Base-by-base conservation (phyloP, 345 rosid genomes). In the Citropsis articulata region DNA sequence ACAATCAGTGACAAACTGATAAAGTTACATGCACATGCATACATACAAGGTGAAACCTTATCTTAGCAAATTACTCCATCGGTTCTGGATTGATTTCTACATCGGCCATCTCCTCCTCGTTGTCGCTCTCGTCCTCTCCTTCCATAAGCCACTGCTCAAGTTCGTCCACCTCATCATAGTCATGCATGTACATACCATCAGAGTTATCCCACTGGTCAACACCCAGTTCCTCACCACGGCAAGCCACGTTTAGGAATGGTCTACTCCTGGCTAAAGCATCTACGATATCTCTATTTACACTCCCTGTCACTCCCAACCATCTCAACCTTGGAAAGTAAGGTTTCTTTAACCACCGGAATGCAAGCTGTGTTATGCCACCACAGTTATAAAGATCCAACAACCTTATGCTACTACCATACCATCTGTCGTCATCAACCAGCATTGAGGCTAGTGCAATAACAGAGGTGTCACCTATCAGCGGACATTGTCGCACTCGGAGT, bases 381-480 rank as follows among this genome's bases (percentile, higher is more conserved):
- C 92, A 92, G 82, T 92, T 88, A 87, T 89, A 69, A 59, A 93
- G 89, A 85, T 94, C 96, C 85, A 89, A 79, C 84, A 83, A 70
- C 65, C 83, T 82, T 80, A 95, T 78, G 79, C 87, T 86, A 75
- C 92, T 91, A 35, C 97, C 98, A 7, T 93, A 94, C 73, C 90
- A 85, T 69, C 90, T 83, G 36, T 92, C 88, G 56, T 87, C 90
- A 59, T 85, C 84, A 31, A 89, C 91, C 84, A 83, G 90, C 88
- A 93, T 95, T 2, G 92, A 92, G 7, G 96, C 99, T 72, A 95
- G 85, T 76, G 98, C 97, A 90, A 95, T 93, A 59, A 95, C 83
- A 3, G 99, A 90, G 3, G 85, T 81, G 81, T 95, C 98, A 3
- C 99, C 92, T 55, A 95, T 87, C 16, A 85, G 89, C 2, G 96